phyloP scores from a whole-genome alignment of 208 protist genomes.

The Vickermania spadyakhi region DNA sequence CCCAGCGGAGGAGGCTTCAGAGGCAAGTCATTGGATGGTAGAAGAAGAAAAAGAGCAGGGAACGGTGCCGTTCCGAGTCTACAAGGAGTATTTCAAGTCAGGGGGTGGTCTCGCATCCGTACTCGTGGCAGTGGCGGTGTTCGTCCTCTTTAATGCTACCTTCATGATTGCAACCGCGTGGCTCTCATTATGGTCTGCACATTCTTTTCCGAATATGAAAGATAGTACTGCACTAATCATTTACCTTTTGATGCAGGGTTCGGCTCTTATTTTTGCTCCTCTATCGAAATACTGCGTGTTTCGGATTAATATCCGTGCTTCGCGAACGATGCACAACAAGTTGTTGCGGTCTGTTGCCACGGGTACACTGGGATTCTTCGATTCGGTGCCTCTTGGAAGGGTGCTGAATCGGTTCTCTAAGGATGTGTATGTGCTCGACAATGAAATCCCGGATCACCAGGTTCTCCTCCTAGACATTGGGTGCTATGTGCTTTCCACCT shows the following conservation, averaged over 20 bases:
- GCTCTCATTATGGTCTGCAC: slow-evolving; percentile 52
- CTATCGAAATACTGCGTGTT: slow-evolving; percentile 17
- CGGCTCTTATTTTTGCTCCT: slow-evolving; percentile 4
- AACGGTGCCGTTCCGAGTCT: slow-evolving; percentile 31
- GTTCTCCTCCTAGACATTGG: slow-evolving; percentile 20
- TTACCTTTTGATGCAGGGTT: slow-evolving; percentile 6
- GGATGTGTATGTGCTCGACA: slow-evolving; percentile 72
- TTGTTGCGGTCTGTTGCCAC: slow-evolving; percentile 32
- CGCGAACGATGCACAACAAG: slow-evolving; percentile 31
- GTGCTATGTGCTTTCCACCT: slow-evolving; percentile 3
- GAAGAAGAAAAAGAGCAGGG: slow-evolving; percentile 60
- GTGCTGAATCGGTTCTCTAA: slow-evolving; percentile 77
- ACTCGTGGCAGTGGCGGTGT: slow-evolving; percentile 9
- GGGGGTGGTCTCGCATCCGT: slow-evolving; percentile 31
- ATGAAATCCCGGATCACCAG: slow-evolving; percentile 38
- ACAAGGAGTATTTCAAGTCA: slow-evolving; percentile 28
- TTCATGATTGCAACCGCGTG: slow-evolving; percentile 20
- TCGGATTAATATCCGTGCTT: slow-evolving; percentile 19
- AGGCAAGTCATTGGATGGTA: slow-evolving; percentile 17
- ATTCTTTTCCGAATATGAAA: slow-evolving; percentile 3
- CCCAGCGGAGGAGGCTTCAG: slow-evolving; percentile 1
- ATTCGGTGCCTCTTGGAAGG: slow-evolving; percentile 36
- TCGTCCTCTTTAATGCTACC: slow-evolving; percentile 9
- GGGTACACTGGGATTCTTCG: slow-evolving; percentile 44
- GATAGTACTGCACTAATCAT: slow-evolving; percentile 3